Conservation (phyloP, 2,329 filamentous ascomycete genomes). For the Trichoderma pleuroti region DNA sequence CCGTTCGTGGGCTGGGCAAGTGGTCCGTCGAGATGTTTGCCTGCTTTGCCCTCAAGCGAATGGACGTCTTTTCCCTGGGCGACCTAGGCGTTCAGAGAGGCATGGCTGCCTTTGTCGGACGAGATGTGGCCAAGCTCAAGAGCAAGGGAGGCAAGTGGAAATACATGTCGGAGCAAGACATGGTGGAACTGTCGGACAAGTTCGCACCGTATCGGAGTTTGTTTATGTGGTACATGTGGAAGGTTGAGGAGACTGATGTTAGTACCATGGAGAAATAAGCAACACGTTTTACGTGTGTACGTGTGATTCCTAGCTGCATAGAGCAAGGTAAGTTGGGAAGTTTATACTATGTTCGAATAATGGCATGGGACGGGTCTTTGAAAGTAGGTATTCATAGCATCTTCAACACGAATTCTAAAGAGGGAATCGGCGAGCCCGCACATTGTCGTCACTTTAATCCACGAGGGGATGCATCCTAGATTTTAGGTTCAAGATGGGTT, state of each 20-base stretch:
- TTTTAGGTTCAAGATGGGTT: background rate
- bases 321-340: background rate
- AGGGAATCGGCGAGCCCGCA: background rate
- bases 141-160: slow-evolving; percentile 86
- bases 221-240: slow-evolving; percentile 99
- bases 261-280: slow-evolving; percentile 49
- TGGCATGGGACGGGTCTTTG: background rate
- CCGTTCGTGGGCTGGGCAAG: slow-evolving; percentile 78
- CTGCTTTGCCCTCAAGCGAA: slow-evolving; percentile 87
- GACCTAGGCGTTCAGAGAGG: slow-evolving; percentile 93
- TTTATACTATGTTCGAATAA: background rate
- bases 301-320: background rate
- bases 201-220: slow-evolving; percentile 86
- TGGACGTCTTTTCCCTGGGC: slow-evolving; percentile 89
- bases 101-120: slow-evolving; percentile 83
- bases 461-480: background rate
- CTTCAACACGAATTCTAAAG: background rate
- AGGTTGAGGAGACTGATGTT: slow-evolving; percentile 74
- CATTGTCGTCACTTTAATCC: background rate
- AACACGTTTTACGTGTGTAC: background rate
- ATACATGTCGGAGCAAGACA: slow-evolving; percentile 93
- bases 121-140: slow-evolving; percentile 81
- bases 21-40: slow-evolving; percentile 99
- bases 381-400: background rate
- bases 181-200: slow-evolving; percentile 74